Base-by-base conservation (phyloP, 139 green algal genomes). In the Coelastrella sp. region DNA sequence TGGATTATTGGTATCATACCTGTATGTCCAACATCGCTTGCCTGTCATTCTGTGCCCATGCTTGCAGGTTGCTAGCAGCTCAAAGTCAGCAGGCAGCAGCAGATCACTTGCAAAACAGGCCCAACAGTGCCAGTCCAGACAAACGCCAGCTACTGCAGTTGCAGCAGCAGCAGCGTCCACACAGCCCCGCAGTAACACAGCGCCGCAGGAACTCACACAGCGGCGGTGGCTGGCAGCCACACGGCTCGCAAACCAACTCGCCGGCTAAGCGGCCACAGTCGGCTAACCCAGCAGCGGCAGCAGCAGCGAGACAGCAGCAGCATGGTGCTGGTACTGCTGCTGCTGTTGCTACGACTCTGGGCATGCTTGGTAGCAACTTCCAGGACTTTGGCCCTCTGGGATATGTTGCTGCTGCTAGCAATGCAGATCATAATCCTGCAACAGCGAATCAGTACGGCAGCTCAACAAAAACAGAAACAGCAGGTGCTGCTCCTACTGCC, bases 81-180 rank as follows among this genome's bases (percentile, higher is more conserved):
- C 57, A 17, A 7, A 7, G 23, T 6, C 58, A 74, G 5, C 61
- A 73, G 73, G 82, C 6, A 75, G 80, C 58, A 56, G 80, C 58
- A 59, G 82, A 32, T 32, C 32, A 71, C 4, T 22, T 14, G 11
- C 8, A 13, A 23, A 65, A 54, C 79, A 65, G 79, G 71, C 32
- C 32, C 68, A 22, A 17, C 17, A 56, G 54, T 56, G 57, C 80
- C 6, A 80, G 74, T 4, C 57, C 57, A 56, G 54, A 59, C 47
- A 85, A 85, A 59, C 82, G 79, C 22, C 59, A 74, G 82, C 59
- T n/a, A 60, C 16, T n/a, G 80, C 82, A 78, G 59, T 20, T 4
- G n/a, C 5, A 56, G 60, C 61, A 68, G 78, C 47, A 65, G 78
- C 54, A 68, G 78, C 78, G 56, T 5, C 47, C 56, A 84, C 20